Base-by-base conservation (phyloP, 805 yeast genomes). In the Nakazawaea ernobii region DNA sequence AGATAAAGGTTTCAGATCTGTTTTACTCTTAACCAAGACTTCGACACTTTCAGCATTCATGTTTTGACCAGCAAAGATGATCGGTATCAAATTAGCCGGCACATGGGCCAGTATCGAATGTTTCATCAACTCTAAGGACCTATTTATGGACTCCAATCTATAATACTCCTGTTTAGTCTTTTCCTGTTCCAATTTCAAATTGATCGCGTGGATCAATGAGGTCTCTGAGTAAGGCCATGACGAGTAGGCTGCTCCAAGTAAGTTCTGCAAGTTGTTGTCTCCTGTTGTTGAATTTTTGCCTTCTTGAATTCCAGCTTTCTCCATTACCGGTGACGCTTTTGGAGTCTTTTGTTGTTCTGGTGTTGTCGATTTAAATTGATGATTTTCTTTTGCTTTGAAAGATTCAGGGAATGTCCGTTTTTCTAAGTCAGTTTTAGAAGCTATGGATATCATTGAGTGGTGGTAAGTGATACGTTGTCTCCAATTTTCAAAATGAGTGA, bases 131-230 rank as follows among this genome's bases (percentile, higher is more conserved):
- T 83, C 82, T 30, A 84, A 64, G 20, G 85, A 75, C 48, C 76
- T 74, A 37, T 75, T 74, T 26, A 84, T 70, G 36, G 74, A 66
- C 59, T 90, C 96, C 17, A 83, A 67, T 46, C 74, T 75, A 60
- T 85, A 84, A 55, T 71, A 82, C 54, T 85, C 94, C 61, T 90
- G 96, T 53, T 84, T 84, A 1, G 97, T 84, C 39, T 75, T 72
- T 60, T 91, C 97, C 58, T 85, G 92, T 59, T 88, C 90, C 2
- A 79, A 62, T 45, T 80, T 72, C 29, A 84, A 71, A 32, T 73
- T 71, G 33, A 88, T 63, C 0, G 89, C 82, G 52, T 76, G 79
- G 26, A 70, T 61, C 28, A 82, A 70, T 3, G 89, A 74, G 8
- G 71, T 69, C 46, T 84, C 85, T 7, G 83, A 67, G 55, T 68